These are phyloP conservation scores for Dacryopinax spathularia DNA, from an alignment of 768 basidiomycete genomes.

Conservation along the genomic window DNA sequence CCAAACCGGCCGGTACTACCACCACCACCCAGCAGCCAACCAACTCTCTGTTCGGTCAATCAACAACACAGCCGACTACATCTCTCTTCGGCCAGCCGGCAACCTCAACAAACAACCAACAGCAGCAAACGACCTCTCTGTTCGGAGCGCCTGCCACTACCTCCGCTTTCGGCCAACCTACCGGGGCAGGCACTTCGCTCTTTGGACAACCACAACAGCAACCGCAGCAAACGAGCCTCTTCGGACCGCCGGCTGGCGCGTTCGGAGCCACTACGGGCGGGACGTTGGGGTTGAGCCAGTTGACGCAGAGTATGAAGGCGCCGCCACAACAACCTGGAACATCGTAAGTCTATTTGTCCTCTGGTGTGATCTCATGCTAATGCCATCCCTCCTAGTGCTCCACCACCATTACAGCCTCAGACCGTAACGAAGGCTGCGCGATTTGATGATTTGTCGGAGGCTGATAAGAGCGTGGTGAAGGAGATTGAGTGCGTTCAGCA, in stretches of 20 bases:
- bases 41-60: background rate
- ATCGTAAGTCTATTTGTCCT: background rate
- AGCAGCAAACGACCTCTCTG: background rate
- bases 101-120: background rate
- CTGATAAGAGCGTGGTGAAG: background rate
- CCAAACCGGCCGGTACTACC: background rate
- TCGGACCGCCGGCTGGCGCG: background rate
- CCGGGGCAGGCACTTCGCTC: background rate
- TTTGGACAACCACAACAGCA: background rate
- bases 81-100: background rate
- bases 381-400: background rate
- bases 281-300: background rate
- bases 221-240: background rate
- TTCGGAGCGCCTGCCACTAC: background rate
- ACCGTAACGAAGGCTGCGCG: background rate
- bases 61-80: background rate
- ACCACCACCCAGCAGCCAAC: background rate
- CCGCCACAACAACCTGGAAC: background rate
- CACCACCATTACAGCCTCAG: background rate
- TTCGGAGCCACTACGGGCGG: background rate
- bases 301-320: slow-evolving; percentile 1
- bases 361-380: background rate
- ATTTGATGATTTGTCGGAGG: background rate
- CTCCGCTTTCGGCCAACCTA: background rate
- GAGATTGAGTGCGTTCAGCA: background rate